Evolutionary conservation across 176 grass and related monocot species (phyloP).

Genomic region (Otatea glauca): DNA sequence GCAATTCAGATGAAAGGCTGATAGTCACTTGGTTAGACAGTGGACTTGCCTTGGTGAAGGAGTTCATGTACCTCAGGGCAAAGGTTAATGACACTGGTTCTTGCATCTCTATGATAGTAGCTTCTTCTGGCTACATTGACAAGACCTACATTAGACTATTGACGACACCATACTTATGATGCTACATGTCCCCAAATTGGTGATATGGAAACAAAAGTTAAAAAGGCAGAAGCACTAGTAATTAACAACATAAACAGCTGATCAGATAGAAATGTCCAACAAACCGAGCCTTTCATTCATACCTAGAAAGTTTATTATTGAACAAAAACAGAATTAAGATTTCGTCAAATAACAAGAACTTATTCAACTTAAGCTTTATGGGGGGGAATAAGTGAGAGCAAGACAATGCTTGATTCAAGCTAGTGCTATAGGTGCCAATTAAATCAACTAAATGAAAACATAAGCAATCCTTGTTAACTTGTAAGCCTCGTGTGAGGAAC

Average conservation of each 20-base stretch:
- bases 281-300: not conserved
- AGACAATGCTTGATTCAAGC: not conserved
- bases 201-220: not conserved
- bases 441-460: not conserved
- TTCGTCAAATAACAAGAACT: not conserved
- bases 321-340: not conserved
- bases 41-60: slow-evolving; percentile 87
- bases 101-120: slow-evolving; percentile 89
- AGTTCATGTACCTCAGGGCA: slow-evolving; percentile 94
- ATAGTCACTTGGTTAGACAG: slow-evolving; percentile 76
- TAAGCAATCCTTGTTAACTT: not conserved
- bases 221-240: not conserved
- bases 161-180: not conserved
- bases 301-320: not conserved
- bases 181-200: not conserved
- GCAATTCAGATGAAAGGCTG: slow-evolving; percentile 85
- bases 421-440: not conserved
- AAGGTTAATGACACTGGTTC: slow-evolving; percentile 90
- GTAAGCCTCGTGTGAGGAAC: not conserved
- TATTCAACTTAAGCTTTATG: not conserved
- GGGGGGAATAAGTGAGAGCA: too few species aligned
- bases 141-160: not conserved
- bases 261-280: not conserved
- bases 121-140: slow-evolving; percentile 64
- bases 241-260: not conserved